Percentiles rank a stretch among this genome's conserved stretches.
Evolutionary conservation across 2,329 filamentous ascomycete genomes (phyloP).

Genomic region (Plectosphaerella plurivora): DNA sequence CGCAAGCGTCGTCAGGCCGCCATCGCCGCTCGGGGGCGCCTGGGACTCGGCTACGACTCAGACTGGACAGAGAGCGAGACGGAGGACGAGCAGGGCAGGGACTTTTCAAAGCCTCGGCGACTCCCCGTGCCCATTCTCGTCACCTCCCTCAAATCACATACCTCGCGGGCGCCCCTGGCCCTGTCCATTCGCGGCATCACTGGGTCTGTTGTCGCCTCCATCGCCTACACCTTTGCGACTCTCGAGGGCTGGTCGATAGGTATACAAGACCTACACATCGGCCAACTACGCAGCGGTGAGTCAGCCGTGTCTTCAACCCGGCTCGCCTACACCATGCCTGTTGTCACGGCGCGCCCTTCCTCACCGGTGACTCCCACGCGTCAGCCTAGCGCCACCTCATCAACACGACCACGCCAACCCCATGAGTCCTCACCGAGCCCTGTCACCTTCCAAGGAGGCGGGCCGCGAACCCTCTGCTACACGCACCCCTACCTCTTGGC

Average conservation of each 20-base stretch:
- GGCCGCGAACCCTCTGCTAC: slow-evolving; percentile 64
- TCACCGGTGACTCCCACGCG: slow-evolving; percentile 1
- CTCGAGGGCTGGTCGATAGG: slow-evolving; percentile 82
- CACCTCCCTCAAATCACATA: slow-evolving; percentile 76
- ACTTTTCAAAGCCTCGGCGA: too few species aligned
- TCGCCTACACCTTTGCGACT: slow-evolving; percentile 80
- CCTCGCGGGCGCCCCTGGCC: slow-evolving; percentile 71
- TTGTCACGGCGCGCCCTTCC: slow-evolving; percentile 15
- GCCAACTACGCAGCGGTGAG: slow-evolving; percentile 11
- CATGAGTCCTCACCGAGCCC: not conserved
- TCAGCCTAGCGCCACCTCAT: not conserved
- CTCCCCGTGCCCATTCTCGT: slow-evolving; percentile 53
- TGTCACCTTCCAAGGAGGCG: slow-evolving; percentile 17
- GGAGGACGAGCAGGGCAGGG: not conserved
- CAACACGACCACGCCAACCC: not conserved
- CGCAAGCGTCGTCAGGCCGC: slow-evolving; percentile 1
- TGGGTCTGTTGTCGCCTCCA: slow-evolving; percentile 67
- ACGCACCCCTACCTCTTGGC: slow-evolving; percentile 81
- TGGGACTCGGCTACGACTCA: not conserved
- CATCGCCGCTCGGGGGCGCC: slow-evolving; percentile 3
- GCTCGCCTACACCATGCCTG: slow-evolving; percentile 33
- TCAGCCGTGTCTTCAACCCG: slow-evolving; percentile 31
- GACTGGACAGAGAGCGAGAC: slow-evolving; percentile 13
- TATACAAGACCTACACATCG: slow-evolving; percentile 80
- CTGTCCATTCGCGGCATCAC: slow-evolving; percentile 72